Percentiles rank a stretch among this genome's conserved stretches.
Conservation (phyloP, 805 yeast genomes). For the Wickerhamiella bombiphila region DNA sequence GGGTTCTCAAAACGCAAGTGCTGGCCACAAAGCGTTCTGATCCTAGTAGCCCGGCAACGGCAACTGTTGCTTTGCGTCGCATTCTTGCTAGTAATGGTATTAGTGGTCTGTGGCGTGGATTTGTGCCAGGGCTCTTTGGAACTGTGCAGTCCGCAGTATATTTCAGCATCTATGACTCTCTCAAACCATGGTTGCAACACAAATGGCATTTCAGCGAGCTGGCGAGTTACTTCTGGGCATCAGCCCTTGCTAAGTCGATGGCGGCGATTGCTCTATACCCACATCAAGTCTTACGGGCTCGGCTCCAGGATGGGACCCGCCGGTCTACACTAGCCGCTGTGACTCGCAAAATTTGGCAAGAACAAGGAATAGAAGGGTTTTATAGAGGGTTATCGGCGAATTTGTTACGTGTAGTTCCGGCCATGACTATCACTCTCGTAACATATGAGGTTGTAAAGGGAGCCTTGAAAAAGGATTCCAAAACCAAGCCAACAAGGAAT, state of each 20-base stretch:
- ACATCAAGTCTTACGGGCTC: constrained; percentile 62
- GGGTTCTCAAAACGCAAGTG: constrained; percentile 90
- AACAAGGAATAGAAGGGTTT: constrained; percentile 52
- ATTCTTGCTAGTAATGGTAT: constrained; percentile 44
- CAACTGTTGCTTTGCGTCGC: constrained; percentile 37
- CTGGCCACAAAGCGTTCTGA: constrained; percentile 33
- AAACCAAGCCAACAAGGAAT: no score
- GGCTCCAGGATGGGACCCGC: constrained; percentile 39
- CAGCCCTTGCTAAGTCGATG: constrained; percentile 52
- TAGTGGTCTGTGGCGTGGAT: constrained; percentile 54
- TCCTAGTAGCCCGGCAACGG: constrained; percentile 41
- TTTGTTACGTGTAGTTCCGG: constrained; percentile 71
- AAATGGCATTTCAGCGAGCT: constrained; percentile 7
- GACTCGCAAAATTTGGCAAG: constrained; percentile 27
- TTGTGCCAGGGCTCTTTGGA: constrained; percentile 59
- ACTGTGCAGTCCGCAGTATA: constrained; percentile 86
- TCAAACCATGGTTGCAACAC: constrained; percentile 31
- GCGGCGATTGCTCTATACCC: constrained; percentile 68
- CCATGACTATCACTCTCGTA: constrained; percentile 79
- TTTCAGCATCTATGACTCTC: constrained; percentile 68
- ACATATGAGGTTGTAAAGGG: constrained; percentile 49
- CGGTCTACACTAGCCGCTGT: constrained; percentile 23
- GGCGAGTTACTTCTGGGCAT: constrained; percentile 43
- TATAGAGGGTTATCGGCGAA: constrained; percentile 77
- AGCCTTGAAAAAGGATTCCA: no score